These are phyloP conservation scores for Blastocystis sp. DNA, from an alignment of 352 stramenopile species.

Conservation along the genomic window DNA sequence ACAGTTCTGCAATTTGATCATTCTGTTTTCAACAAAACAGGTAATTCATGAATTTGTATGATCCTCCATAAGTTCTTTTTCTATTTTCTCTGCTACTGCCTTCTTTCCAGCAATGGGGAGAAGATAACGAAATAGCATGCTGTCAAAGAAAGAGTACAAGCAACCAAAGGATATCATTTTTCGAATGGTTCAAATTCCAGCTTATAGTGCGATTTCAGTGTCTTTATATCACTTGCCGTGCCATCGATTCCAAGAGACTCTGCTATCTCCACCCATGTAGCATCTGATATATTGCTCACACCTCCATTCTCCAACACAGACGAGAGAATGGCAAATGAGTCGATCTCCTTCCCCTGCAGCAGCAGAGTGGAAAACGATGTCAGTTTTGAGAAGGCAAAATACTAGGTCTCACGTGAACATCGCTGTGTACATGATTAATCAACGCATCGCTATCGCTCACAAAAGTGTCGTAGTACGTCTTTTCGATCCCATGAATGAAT, in stretches of 20 bases:
- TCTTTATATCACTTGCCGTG: neutral
- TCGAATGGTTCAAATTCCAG: constrained; percentile 28
- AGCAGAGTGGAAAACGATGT: neutral
- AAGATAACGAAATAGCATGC: neutral
- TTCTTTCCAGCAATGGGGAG: constrained; percentile 26
- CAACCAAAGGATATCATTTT: constrained; percentile 48
- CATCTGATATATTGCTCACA: neutral
- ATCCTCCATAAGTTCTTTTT: neutral
- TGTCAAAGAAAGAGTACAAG: neutral
- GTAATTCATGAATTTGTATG: neutral
- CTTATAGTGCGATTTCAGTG: neutral
- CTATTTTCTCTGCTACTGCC: constrained; percentile 4
- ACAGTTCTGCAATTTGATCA: constrained; percentile 24
- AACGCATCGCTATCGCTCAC: neutral
- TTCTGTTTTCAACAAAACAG: constrained; percentile 11
- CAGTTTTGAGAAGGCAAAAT: neutral
- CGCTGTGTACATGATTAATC: neutral
- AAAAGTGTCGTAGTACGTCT: neutral
- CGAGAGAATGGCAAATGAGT: neutral
- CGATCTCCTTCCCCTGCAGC: neutral
- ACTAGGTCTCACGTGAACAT: neutral
- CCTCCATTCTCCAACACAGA: constrained; percentile 20
- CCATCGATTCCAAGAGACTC: neutral
- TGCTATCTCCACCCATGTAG: neutral
- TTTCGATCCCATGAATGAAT: constrained; percentile 1